Conservation (phyloP, 371 early-diverging fungal species). For the Apophysomyces sp. region DNA sequence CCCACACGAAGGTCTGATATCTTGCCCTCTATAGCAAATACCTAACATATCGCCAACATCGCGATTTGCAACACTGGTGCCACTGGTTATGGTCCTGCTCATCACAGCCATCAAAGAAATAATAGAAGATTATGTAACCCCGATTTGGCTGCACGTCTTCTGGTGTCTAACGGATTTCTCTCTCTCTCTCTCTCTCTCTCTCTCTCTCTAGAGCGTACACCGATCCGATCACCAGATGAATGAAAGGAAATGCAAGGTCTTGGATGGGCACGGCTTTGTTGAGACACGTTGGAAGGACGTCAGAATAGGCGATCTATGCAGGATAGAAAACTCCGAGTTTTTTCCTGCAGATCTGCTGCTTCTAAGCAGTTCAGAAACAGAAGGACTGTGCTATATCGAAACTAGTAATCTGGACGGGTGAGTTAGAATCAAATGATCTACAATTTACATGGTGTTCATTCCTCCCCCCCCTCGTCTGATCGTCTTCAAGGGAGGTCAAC, state of each 20-base stretch:
- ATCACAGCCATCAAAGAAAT: slow-evolving; percentile 97
- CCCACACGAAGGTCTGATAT: background rate
- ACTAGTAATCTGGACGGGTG: slow-evolving; percentile 90
- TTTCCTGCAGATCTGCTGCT: slow-evolving; percentile 89
- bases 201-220: slow-evolving; percentile 33
- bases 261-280: slow-evolving; percentile 55
- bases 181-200: too few species aligned
- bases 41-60: slow-evolving; percentile 83
- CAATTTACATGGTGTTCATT: background rate
- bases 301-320: slow-evolving; percentile 86
- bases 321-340: slow-evolving; percentile 73
- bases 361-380: slow-evolving; percentile 76
- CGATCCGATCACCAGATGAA: slow-evolving; percentile 69
- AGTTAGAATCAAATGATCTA: too few species aligned
- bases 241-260: slow-evolving; percentile 56
- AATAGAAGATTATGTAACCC: slow-evolving; percentile 86
- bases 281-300: slow-evolving; percentile 65
- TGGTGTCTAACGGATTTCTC: too few species aligned
- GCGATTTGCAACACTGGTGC: slow-evolving; percentile 88
- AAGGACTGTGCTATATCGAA: slow-evolving; percentile 87
- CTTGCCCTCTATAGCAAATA: slow-evolving; percentile 62
- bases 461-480: background rate
- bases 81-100: slow-evolving; percentile 85
- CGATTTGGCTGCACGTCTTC: too few species aligned
- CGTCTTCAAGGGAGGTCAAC: slow-evolving; percentile 71